These are phyloP conservation scores for Agaricus subrufescens DNA, from an alignment of 768 basidiomycete genomes.

Conservation along the genomic window DNA sequence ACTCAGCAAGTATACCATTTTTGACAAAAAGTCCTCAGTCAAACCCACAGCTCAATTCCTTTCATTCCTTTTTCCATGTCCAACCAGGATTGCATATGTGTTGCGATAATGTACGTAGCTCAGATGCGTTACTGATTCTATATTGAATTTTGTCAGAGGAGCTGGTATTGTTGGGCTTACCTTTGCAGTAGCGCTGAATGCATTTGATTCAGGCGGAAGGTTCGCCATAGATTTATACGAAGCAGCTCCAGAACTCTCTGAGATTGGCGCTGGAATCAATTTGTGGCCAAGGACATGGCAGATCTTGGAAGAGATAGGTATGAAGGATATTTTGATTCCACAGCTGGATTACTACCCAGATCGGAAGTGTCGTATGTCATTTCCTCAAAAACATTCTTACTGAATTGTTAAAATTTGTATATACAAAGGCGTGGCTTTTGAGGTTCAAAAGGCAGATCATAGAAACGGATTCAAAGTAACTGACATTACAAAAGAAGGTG, in stretches of 20 bases:
- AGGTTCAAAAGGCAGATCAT: conserved; percentile 28
- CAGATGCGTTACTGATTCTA: too few relatives aligned
- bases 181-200: conserved; percentile 27
- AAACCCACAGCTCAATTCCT: too few relatives aligned
- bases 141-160: too few relatives aligned
- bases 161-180: conserved; percentile 38
- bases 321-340: conserved; percentile 8
- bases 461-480: conserved; percentile 4
- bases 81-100: too few relatives aligned
- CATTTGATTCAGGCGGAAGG: conserved; percentile 14
- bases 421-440: conserved; percentile 18
- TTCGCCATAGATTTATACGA: conserved; percentile 37
- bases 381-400: neutral
- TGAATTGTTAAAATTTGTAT: neutral
- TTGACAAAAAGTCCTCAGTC: too few relatives aligned
- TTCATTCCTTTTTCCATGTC: too few relatives aligned
- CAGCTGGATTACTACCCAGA: conserved; percentile 10
- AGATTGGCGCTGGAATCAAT: conserved; percentile 39
- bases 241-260: conserved; percentile 30
- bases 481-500: conserved; percentile 7
- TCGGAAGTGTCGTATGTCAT: conserved; percentile 7
- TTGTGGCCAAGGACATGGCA: conserved; percentile 24
- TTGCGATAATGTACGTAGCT: too few relatives aligned
- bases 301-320: conserved; percentile 11
- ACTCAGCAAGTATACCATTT: too few relatives aligned